These are phyloP conservation scores for Cornus controversa DNA, from an alignment of 148 eudicot genomes.

Conservation along the genomic window DNA sequence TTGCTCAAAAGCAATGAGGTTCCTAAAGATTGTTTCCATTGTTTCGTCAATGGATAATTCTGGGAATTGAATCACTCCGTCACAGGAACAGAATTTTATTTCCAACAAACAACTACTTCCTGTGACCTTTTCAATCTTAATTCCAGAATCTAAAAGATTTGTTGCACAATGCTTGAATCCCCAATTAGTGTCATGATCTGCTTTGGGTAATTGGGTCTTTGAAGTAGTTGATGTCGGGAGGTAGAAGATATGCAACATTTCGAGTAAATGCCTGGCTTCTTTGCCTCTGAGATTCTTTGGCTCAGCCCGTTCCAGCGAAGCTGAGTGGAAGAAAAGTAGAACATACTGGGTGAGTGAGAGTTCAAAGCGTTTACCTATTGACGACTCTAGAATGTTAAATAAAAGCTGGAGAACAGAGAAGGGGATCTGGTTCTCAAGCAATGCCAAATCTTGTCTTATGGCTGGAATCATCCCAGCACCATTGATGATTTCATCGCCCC, in stretches of 20 bases:
- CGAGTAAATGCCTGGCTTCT: background rate
- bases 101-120: background rate
- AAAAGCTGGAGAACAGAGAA: background rate
- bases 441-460: background rate
- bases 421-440: no score
- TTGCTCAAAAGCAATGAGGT: background rate
- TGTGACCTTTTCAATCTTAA: background rate
- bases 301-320: background rate
- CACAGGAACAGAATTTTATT: background rate
- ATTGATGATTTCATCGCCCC: background rate
- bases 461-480: background rate
- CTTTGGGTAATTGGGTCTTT: no score
- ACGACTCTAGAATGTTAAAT: background rate
- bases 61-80: background rate
- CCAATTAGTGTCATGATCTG: background rate
- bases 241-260: background rate
- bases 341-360: background rate
- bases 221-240: background rate
- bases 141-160: background rate
- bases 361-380: background rate
- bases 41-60: background rate
- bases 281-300: no score
- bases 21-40: background rate
- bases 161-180: background rate
- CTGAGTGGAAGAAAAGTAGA: background rate